Evolutionary conservation across 1,284 basidiomycete species (phyloP), one percentile per base, ranked within the genome.

Genomic region (Malassezia sympodialis): DNA sequence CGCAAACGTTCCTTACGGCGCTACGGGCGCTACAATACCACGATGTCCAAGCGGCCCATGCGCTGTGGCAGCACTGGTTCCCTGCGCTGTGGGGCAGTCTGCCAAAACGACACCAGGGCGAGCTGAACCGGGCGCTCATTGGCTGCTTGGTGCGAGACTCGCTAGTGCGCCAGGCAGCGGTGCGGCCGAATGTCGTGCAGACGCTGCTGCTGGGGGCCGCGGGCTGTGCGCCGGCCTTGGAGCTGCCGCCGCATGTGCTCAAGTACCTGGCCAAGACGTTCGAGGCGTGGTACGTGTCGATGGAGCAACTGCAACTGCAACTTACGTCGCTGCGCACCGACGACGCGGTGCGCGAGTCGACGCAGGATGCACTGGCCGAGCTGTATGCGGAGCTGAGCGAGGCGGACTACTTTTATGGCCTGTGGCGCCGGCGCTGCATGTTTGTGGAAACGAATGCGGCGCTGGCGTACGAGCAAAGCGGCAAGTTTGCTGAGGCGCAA

Each of bases 241-340:
- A 83, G 39, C 80, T 98, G 7, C 94, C 94, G 10, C 93, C 94
- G 12, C 87, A 96, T 69, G 82, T 99, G 21, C 82, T 96, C 66
- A 96, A 96, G 75, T 99, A 91, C 75, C 82, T 98, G 30, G 89
- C 88, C 26, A 96, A 96, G 77, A 91, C 88, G 0, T 99, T 87
- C 76, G 86, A 90, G 44, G 89, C 88, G 14, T 98, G 94, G 93
- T 87, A 96, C 75, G 83, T 86, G 39, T 84, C 85, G 8, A 79
- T 94, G 56, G 93, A 96, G 76, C 83, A 94, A 34, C 81, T 99
- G n/a, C 84, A 86, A 63, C 79, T 82, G 35, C 59, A 86, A 86
- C 34, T 78, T 87, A 53, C 87, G 87, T 47, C 69, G 62, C 59
- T 72, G 47, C 72, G 75, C 23, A 90, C 96, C 58, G 90, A 96